Percentiles rank a stretch among this genome's conserved stretches.
Conservation (phyloP, 2,329 filamentous ascomycete genomes). For the Fusarium sp. region DNA sequence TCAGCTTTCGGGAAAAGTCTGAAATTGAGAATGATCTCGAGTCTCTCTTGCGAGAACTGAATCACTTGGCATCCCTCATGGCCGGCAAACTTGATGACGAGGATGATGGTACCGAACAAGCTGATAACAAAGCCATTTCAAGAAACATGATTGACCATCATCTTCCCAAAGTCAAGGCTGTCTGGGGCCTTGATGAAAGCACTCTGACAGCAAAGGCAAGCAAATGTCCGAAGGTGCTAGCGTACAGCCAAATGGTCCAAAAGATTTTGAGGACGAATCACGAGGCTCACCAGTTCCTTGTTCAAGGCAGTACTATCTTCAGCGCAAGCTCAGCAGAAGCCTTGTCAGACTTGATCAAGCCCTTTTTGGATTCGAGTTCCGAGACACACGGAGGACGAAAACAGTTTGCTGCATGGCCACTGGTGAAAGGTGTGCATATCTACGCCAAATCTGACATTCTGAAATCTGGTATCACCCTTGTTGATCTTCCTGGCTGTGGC, state of each 20-base stretch:
- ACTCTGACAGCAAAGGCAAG: slow-evolving; percentile 3
- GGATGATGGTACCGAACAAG: slow-evolving; percentile 14
- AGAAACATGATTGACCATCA: slow-evolving; percentile 23
- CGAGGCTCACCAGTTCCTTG: slow-evolving; percentile 11
- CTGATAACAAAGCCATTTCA: background rate
- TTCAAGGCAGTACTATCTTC: background rate
- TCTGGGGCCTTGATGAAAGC: slow-evolving; percentile 39
- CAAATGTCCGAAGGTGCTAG: background rate
- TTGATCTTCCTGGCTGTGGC: slow-evolving; percentile 67
- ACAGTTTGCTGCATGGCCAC: slow-evolving; percentile 54
- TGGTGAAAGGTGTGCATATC: slow-evolving; percentile 56
- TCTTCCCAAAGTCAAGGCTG: slow-evolving; percentile 42
- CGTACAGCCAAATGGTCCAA: background rate
- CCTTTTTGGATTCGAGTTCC: slow-evolving; percentile 48
- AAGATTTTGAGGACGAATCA: slow-evolving; percentile 33
- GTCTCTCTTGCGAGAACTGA: slow-evolving; percentile 28
- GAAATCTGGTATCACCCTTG: slow-evolving; percentile 63
- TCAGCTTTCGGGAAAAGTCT: slow-evolving; percentile 37
- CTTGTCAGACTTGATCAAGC: slow-evolving; percentile 40
- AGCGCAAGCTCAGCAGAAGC: background rate
- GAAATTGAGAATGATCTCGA: slow-evolving; percentile 36
- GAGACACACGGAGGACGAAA: background rate
- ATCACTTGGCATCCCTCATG: slow-evolving; percentile 3
- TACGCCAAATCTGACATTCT: slow-evolving; percentile 61
- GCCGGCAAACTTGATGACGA: slow-evolving; percentile 6